Percentiles rank a stretch among this genome's conserved stretches.
Conservation (phyloP, 2,329 filamentous ascomycete genomes). For the Grosmannia clavigera region DNA sequence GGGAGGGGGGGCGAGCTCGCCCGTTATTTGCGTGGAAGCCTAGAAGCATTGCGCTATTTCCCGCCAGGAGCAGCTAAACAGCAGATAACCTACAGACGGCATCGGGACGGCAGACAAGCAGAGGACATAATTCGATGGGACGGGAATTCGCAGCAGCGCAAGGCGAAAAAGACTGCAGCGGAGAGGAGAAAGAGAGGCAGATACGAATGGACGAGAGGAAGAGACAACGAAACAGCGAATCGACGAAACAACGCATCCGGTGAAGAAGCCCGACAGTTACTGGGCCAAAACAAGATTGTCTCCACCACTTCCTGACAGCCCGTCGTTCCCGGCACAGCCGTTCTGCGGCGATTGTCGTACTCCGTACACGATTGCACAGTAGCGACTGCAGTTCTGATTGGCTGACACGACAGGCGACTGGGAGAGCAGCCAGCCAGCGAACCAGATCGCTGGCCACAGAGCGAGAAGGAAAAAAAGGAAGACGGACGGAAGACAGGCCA, state of each 20-base stretch:
- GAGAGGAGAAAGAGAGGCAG: neutral
- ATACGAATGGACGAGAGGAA: neutral
- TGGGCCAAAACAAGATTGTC: neutral
- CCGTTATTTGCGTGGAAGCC: neutral
- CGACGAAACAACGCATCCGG: neutral
- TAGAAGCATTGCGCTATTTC: neutral
- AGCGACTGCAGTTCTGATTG: neutral
- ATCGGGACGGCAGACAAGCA: too few species aligned
- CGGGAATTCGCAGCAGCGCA: neutral
- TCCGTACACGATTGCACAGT: neutral
- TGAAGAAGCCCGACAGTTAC: neutral
- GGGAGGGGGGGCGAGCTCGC: neutral
- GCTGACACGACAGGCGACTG: neutral
- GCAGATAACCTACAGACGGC: too few species aligned
- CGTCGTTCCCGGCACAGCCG: neutral
- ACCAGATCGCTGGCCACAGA: neutral
- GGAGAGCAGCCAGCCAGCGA: neutral
- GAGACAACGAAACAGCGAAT: neutral
- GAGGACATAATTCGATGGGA: too few species aligned
- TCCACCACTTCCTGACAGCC: neutral
- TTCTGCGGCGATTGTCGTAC: neutral
- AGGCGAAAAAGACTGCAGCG: neutral
- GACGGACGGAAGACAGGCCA: neutral
- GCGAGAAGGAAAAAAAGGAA: neutral
- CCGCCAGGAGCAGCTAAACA: neutral